A percentile compares a stretch with the other conserved stretches of the same genome.
Conservation (phyloP, 208 protist species). For the Zelonia costaricensis region DNA sequence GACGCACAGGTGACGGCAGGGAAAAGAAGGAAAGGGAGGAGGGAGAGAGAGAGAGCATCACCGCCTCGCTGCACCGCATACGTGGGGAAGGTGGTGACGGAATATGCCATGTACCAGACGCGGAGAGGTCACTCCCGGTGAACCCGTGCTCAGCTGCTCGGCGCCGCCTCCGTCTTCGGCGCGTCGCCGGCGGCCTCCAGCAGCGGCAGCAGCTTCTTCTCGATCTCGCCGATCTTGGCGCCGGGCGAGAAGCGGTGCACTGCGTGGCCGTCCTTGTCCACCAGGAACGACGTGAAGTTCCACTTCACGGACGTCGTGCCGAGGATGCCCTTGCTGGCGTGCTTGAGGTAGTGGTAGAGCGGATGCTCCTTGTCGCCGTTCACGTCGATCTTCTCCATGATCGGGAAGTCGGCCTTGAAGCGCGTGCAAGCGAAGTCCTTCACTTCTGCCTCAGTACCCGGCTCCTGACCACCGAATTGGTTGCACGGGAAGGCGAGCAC, state of each 20-base stretch:
- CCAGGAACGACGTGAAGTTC: constrained; percentile 95
- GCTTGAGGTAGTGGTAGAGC: constrained; percentile 88
- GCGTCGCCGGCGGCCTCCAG: constrained; percentile 17
- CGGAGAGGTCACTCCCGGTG: background rate
- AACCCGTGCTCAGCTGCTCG: no score
- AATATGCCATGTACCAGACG: background rate
- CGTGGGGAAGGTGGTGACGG: no score
- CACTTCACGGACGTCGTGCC: constrained; percentile 86
- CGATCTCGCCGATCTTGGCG: constrained; percentile 45
- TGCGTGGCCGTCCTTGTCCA: constrained; percentile 66
- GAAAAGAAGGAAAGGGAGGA: background rate
- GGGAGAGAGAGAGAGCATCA: background rate
- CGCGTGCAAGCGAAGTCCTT: constrained; percentile 66
- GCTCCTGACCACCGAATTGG: constrained; percentile 89
- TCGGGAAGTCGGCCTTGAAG: constrained; percentile 69
- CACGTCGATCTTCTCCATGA: constrained; percentile 91
- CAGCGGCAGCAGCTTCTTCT: constrained; percentile 62
- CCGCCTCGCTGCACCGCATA: no score
- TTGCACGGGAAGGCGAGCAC: constrained; percentile 93
- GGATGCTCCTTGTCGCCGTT: constrained; percentile 82
- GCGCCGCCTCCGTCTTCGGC: no score
- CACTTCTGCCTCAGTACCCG: constrained; percentile 74
- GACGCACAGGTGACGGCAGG: no score
- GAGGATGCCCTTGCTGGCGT: constrained; percentile 45
- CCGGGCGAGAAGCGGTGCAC: constrained; percentile 77